Evolutionary conservation across 768 basidiomycete genomes (phyloP), one percentile per base, ranked within the genome.

Genomic region (Mycena kentingensis): DNA sequence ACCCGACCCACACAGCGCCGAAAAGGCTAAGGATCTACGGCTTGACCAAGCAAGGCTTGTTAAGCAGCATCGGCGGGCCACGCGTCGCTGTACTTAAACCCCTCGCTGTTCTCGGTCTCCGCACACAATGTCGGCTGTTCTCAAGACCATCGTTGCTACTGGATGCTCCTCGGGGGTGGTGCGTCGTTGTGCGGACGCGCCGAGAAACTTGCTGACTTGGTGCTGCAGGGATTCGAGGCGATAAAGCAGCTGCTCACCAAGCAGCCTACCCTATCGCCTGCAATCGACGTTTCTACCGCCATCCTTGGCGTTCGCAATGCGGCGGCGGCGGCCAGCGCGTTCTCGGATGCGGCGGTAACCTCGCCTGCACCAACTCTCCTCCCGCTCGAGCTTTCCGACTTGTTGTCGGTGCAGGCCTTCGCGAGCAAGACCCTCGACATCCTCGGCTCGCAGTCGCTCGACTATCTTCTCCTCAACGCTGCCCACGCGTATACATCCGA

Each of bases 251-350:
- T 58, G 12, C 32, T 58, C 8, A 11, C 4, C 6, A 45, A 54
- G 19, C 52, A 54, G 29, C 52, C 49, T 1, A 37, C 48, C 18
- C 25, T 42, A 7, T 42, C 41, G 5, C 41, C 41, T 7, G 12
- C 41, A 7, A 26, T 42, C 10, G 10, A 11, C 7, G 12, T 42
- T 5, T 43, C 50, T 31, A 58, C 19, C 18, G 34, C 47, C 46
- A 41, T 58, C 49, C 57, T 58, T 41, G 52, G 57, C 26, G 57
- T 39, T 7, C 44, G 57, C n/a, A 46, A 58, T n/a, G 35, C 46
- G 37, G 16, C 31, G 2, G 11, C 27, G 3, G 51, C 52, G 2
- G 29, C 49, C 16, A 45, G 49, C 0, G 57, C 57, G 5, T 54
- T 58, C 39, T 6, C 31, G 2, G 48, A 37, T 19, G 56, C 48